Evolutionary conservation across 257 asterid species (phyloP).

Genomic region (Plantago ovata): DNA sequence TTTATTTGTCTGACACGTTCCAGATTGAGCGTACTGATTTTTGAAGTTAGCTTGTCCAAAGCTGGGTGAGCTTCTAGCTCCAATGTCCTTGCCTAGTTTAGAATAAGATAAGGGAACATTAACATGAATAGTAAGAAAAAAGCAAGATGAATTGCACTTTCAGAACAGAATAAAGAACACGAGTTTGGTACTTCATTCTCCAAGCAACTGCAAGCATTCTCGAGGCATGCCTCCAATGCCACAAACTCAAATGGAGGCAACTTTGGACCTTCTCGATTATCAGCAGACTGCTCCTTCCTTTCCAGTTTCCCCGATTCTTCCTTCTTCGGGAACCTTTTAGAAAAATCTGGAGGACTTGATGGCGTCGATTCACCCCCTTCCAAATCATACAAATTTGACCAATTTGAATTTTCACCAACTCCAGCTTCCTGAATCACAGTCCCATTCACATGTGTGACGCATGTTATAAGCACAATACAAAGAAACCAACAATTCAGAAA

Average conservation of each 20-base stretch:
- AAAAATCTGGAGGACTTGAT: slow-evolving; percentile 41
- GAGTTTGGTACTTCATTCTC: slow-evolving; percentile 60
- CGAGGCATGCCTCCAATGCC: slow-evolving; percentile 96
- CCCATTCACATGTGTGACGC: slow-evolving; percentile 2
- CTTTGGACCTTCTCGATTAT: slow-evolving; percentile 81
- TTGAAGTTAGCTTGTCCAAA: slow-evolving; percentile 78
- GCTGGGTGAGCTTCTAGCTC: slow-evolving; percentile 99
- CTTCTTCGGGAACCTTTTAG: slow-evolving; percentile 45
- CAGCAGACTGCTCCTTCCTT: slow-evolving; percentile 49
- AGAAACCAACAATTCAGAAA: too few relatives aligned
- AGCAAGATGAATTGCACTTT: neutral
- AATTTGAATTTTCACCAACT: slow-evolving; percentile 59
- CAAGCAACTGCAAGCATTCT: slow-evolving; percentile 92
- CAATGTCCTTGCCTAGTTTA: slow-evolving; percentile 79
- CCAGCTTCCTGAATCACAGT: slow-evolving; percentile 69
- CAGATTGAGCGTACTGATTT: slow-evolving; percentile 94
- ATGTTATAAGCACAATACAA: too few relatives aligned
- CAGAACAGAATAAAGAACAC: slow-evolving; percentile 9
- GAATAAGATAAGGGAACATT: slow-evolving; percentile 14
- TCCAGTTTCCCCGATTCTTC: slow-evolving; percentile 50
- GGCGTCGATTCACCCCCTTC: slow-evolving; percentile 60
- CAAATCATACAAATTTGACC: slow-evolving; percentile 77
- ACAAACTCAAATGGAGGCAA: slow-evolving; percentile 95
- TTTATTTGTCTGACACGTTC: slow-evolving; percentile 95
- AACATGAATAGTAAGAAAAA: slow-evolving; percentile 6